phyloP scores from a whole-genome alignment of 176 grass and related monocot genomes.

The Rhynchospora pubera region DNA sequence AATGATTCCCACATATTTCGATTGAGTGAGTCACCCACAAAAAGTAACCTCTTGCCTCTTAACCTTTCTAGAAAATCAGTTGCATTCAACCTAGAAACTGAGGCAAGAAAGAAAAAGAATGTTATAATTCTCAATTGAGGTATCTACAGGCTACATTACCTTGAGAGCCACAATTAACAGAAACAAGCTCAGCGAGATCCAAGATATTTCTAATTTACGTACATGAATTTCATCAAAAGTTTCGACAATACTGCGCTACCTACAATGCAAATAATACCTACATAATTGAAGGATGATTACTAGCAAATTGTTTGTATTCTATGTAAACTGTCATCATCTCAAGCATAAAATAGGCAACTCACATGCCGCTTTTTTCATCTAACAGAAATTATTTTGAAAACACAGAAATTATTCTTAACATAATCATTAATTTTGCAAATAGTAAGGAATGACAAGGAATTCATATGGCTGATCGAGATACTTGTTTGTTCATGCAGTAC shows the following conservation, averaged over 20 bases:
- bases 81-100: conserved; percentile 48
- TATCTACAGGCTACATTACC: not conserved
- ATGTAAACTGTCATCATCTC: not conserved
- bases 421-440: not conserved
- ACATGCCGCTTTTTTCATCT: not conserved
- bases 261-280: not conserved
- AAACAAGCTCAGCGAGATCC: not conserved
- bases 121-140: not conserved
- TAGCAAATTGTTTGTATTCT: not conserved
- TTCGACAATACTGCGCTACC: not conserved
- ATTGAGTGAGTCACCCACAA: conserved; percentile 84
- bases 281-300: not conserved
- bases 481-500: not conserved
- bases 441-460: not conserved
- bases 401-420: not conserved
- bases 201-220: not conserved
- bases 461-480: not conserved
- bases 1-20: conserved; percentile 99
- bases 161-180: not conserved
- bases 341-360: not conserved
- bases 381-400: not conserved
- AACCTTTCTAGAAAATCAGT: conserved; percentile 62
- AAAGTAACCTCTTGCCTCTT: conserved; percentile 80
- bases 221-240: not conserved
- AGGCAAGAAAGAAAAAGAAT: not conserved